Evolutionary conservation across 139 green algal genomes (phyloP), one percentile per base, ranked within the genome.

Genomic region (Closterium sp.): DNA sequence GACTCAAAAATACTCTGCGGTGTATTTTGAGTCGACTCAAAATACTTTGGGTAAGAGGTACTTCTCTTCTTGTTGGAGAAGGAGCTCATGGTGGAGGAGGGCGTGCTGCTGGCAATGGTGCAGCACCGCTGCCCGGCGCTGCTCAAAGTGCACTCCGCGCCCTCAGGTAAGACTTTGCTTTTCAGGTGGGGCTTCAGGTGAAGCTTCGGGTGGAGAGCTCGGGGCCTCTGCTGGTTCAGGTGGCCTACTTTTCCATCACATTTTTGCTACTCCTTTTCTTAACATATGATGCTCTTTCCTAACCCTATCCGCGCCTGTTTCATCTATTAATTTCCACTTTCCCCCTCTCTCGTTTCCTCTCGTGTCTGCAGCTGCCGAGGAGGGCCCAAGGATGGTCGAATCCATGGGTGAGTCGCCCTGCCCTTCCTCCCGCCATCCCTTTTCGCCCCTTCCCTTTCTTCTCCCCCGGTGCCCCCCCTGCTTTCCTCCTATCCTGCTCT

Each of bases 71-170:
- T n/a, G n/a, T n/a, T n/a, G n/a, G n/a, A n/a, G n/a, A n/a, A n/a
- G n/a, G n/a, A n/a, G n/a, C 55, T 76, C 55, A 76, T 93, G 91
- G 91, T 93, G 88, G 91, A 93, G 84, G 91, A 93, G 38, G 91
- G 66, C 4, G 91, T 93, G 34, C 36, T 93, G 88, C 87, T 93
- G 6, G 88, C 91, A 4, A 93, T 93, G 88, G 64, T 88, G 33
- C 87, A 93, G 55, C 91, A 88, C 66, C 28, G 87, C 33, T 9
- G 91, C 21, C 91, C 87, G 1, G 28, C 33, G 23, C 36, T 93
- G 35, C 8, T 93, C 30, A 90, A 69, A 88, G 84, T 43, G 30
- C 55, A 76, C 55, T 76, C 12, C 12, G 55, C 25, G 55, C 19
- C 9, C 38, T 66, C 2, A 66, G 38, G 38, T 66, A 66, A 55